Evolutionary conservation across 2,329 filamentous ascomycete species (phyloP).

Genomic region (Cladosporium sp.): DNA sequence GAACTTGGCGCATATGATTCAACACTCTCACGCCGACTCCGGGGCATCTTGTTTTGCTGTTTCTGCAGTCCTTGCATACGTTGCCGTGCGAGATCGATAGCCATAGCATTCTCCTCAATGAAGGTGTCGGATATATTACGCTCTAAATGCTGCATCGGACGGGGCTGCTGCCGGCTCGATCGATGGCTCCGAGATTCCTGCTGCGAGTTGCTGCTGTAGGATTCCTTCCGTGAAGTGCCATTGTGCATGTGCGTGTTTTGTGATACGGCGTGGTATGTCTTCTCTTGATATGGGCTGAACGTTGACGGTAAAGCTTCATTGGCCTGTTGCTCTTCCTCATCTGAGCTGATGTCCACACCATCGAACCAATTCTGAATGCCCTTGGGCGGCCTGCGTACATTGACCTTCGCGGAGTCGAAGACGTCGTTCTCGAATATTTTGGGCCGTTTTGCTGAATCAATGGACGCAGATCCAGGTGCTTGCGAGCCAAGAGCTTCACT

Average conservation of each 20-base stretch:
- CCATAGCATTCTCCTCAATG: slow-evolving; percentile 22
- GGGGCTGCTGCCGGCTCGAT: slow-evolving; percentile 2
- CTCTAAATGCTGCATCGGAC: slow-evolving; percentile 8
- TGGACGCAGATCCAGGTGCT: slow-evolving; percentile 14
- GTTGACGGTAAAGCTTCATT: slow-evolving; percentile 24
- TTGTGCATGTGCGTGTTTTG: not conserved
- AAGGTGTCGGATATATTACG: slow-evolving; percentile 21
- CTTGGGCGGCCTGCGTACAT: slow-evolving; percentile 49
- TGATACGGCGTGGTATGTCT: not conserved
- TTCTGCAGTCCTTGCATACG: slow-evolving; percentile 22
- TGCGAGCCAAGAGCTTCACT: slow-evolving; percentile 7
- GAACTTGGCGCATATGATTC: slow-evolving; percentile 10
- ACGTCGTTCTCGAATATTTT: slow-evolving; percentile 39
- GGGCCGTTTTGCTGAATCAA: slow-evolving; percentile 20
- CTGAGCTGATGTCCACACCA: slow-evolving; percentile 38
- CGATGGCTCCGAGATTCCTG: not conserved
- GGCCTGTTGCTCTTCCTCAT: slow-evolving; percentile 27
- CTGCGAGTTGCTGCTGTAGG: not conserved
- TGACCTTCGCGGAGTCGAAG: slow-evolving; percentile 49
- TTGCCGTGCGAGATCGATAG: slow-evolving; percentile 22
- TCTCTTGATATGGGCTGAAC: slow-evolving; percentile 21
- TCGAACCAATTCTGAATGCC: slow-evolving; percentile 55
- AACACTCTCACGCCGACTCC: not conserved
- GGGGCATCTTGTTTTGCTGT: not conserved
- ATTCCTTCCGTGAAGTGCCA: not conserved